phyloP scores from a whole-genome alignment of 805 yeast genomes.

The Saccharomycopsis javanensis region DNA sequence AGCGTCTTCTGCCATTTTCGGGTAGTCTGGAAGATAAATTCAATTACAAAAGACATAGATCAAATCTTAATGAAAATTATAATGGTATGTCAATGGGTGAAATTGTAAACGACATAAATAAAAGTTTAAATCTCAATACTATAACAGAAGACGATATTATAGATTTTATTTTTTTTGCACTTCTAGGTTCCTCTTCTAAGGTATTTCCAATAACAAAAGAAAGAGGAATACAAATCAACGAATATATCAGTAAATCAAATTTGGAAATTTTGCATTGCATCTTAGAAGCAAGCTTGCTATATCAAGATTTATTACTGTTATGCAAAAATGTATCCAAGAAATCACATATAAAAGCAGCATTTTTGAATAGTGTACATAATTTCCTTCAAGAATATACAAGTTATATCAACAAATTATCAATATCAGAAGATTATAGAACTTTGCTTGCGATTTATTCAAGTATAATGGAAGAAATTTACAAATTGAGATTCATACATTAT shows the following conservation, averaged over 20 bases:
- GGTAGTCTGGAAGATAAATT: neutral
- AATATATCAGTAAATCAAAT: conserved; percentile 43
- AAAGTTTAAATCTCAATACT: conserved; percentile 29
- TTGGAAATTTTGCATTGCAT: conserved; percentile 46
- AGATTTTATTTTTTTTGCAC: conserved; percentile 40
- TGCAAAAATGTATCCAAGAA: conserved; percentile 25
- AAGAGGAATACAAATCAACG: conserved; percentile 35
- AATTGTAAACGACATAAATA: conserved; percentile 25
- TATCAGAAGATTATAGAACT: conserved; percentile 27
- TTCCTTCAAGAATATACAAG: conserved; percentile 35
- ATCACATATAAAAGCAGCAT: conserved; percentile 56
- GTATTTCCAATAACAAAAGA: conserved; percentile 36
- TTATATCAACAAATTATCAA: conserved; percentile 34
- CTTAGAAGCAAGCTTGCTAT: conserved; percentile 67
- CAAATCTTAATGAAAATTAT: conserved; percentile 9
- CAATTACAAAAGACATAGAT: conserved; percentile 8
- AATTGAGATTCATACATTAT: conserved; percentile 46
- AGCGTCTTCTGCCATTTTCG: neutral
- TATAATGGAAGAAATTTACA: conserved; percentile 42
- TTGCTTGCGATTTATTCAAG: conserved; percentile 26
- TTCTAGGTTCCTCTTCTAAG: conserved; percentile 55
- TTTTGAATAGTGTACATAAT: conserved; percentile 37
- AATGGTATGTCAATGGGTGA: conserved; percentile 12
- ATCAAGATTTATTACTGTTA: conserved; percentile 33
- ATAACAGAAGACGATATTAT: conserved; percentile 35